These are phyloP conservation scores for Castanea crenata DNA, from an alignment of 306 rosid genomes.

Conservation along the genomic window DNA sequence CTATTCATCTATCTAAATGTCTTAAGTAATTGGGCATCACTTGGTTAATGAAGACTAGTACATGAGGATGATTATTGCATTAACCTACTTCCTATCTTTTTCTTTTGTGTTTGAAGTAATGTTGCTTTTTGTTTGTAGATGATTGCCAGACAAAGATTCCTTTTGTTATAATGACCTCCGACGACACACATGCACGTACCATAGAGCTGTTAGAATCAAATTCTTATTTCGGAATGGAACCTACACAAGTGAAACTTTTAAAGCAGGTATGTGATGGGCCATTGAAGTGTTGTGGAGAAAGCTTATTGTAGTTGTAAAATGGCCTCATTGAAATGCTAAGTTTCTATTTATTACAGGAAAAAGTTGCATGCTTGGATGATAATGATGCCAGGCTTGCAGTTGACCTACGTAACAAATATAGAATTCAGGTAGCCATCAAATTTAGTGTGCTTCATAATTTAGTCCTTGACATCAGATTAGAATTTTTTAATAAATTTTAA, in stretches of 20 bases:
- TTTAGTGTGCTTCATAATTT: conserved; percentile 4
- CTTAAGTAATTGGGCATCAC: conserved; percentile 1
- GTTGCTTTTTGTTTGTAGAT: conserved; percentile 44
- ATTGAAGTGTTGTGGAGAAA: conserved; percentile 15
- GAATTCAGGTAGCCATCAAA: conserved; percentile 66
- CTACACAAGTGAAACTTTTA: conserved; percentile 83
- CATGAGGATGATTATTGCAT: background rate
- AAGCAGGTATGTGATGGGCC: conserved; percentile 65
- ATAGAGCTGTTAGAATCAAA: conserved; percentile 68
- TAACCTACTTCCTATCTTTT: conserved; percentile 9
- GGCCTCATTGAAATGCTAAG: conserved; percentile 7
- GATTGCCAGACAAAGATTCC: conserved; percentile 53
- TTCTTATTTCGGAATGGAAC: conserved; percentile 90
- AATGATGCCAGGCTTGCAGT: conserved; percentile 96
- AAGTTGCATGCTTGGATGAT: conserved; percentile 92
- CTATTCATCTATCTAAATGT: background rate
- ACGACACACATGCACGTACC: conserved; percentile 87
- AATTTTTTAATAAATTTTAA: background rate
- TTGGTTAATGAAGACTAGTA: background rate
- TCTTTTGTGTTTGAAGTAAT: conserved; percentile 20
- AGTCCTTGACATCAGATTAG: background rate
- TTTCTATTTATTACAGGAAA: conserved; percentile 64
- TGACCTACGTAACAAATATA: conserved; percentile 72
- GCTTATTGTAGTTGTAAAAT: conserved; percentile 14
- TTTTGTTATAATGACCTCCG: conserved; percentile 92